These are phyloP conservation scores for Selenicereus undatus DNA, from an alignment of 148 eudicot genomes.

Conservation along the genomic window DNA sequence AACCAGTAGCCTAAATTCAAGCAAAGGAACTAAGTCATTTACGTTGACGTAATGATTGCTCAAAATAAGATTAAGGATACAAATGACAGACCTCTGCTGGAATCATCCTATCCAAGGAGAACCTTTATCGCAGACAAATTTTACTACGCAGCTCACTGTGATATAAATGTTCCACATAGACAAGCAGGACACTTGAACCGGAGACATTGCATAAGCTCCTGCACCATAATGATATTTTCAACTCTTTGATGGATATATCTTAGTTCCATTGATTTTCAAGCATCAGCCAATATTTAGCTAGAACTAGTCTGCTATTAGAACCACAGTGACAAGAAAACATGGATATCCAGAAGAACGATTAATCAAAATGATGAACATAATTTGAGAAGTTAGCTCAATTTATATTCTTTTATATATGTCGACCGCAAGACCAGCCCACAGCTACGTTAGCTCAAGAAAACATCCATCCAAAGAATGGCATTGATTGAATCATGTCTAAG, in stretches of 20 bases:
- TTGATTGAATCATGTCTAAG: no score
- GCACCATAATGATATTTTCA: slow-evolving; percentile 9
- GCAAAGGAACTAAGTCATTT: no score
- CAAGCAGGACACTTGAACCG: slow-evolving; percentile 75
- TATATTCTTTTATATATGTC: not conserved
- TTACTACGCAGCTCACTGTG: slow-evolving; percentile 86
- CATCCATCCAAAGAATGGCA: no score
- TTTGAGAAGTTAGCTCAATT: not conserved
- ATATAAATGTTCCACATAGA: slow-evolving; percentile 82
- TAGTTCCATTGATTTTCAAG: not conserved
- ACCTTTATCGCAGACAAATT: slow-evolving; percentile 72
- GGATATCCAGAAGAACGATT: not conserved
- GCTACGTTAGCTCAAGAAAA: no score
- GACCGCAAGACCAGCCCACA: not conserved
- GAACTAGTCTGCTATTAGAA: not conserved
- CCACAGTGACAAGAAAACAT: not conserved
- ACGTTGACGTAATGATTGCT: no score
- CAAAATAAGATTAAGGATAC: not conserved
- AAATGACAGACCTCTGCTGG: slow-evolving; percentile 50
- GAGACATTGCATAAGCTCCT: slow-evolving; percentile 77
- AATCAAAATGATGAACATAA: not conserved
- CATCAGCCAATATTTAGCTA: not conserved
- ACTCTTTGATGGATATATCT: not conserved
- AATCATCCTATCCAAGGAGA: slow-evolving; percentile 84
- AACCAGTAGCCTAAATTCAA: no score